phyloP scores from a whole-genome alignment of 2,329 filamentous ascomycete genomes.

The Orbilia javanica region DNA sequence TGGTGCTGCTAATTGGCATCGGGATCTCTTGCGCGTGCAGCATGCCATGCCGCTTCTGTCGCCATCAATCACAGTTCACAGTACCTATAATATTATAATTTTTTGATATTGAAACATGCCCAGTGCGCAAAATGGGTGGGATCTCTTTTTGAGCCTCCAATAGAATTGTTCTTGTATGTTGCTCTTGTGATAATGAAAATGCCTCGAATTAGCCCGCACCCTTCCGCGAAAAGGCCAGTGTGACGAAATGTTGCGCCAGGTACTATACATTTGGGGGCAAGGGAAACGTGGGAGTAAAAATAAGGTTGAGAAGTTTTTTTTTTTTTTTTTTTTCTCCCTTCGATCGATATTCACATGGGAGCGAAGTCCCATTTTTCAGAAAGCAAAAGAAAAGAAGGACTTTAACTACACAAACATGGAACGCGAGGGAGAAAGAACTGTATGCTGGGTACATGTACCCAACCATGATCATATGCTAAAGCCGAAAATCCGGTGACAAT shows the following conservation, averaged over 20 bases:
- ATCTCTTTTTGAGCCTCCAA: slow-evolving; percentile 28
- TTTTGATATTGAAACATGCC: slow-evolving; percentile 55
- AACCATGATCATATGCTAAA: too few species aligned
- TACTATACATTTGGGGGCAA: neutral
- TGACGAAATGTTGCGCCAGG: neutral
- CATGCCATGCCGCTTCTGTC: slow-evolving; percentile 37
- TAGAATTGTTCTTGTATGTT: too few species aligned
- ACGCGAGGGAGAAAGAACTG: slow-evolving; percentile 13
- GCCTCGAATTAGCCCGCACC: slow-evolving; percentile 8
- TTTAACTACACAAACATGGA: neutral
- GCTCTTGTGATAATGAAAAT: neutral
- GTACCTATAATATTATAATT: slow-evolving; percentile 49
- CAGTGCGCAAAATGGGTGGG: slow-evolving; percentile 24
- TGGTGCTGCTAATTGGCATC: neutral
- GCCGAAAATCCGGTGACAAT: too few species aligned
- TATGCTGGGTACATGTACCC: too few species aligned
- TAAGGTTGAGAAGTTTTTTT: slow-evolving; percentile 31
- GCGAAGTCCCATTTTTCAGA: too few species aligned
- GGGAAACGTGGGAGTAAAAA: slow-evolving; percentile 10
- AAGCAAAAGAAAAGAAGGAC: slow-evolving; percentile 9
- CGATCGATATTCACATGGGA: slow-evolving; percentile 19
- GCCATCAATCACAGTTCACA: slow-evolving; percentile 38
- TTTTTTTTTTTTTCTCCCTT: neutral
- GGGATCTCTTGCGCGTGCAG: slow-evolving; percentile 38
- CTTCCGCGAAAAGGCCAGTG: neutral